Evolutionary conservation across 2,329 filamentous ascomycete species (phyloP), one percentile per base, ranked within the genome.

Genomic region (Apiospora saccharicola): DNA sequence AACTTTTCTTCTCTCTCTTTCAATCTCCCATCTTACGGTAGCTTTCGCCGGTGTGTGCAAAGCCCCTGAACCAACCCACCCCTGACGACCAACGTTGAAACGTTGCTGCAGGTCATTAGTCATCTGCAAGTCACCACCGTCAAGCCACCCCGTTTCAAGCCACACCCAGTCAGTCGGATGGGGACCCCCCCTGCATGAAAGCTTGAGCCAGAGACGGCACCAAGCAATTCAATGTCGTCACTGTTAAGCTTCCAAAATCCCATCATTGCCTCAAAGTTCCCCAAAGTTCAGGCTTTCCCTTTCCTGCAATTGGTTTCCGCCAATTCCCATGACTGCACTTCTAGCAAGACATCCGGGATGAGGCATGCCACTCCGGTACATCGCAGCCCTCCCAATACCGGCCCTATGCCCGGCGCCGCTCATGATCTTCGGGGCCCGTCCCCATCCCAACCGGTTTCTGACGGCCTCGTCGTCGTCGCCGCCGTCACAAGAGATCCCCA

Each of bases 331-430:
- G 57, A 64, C 57, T 64, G 30, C 24, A 41, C 34, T 2, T 41
- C 22, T 22, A 64, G 57, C 57, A 64, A 64, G 34, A 26, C 70
- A n/a, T 77, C 82, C 84, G 85, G 83, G 83, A 90, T 91, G 89
- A 90, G 89, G 89, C 83, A 92, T 92, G 90, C 87, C 86, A 86
- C 81, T 85, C 82, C 86, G 84, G 73, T 73, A 71, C 75, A 74
- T 75, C 68, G 74, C 73, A 53, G 75, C 73, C 49, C 64, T 77
- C 77, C 57, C 57, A 64, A 64, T 34, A 64, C 57, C 57, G 57
- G 57, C 57, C 34, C 34, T 64, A 64, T 64, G 57, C 57, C 57
- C 57, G 57, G 57, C 57, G 57, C 57, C 57, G 57, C 57, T 64
- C 34, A n/a, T 49, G 19, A 8, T 64, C 34, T 41, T 64, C 34